Evolutionary conservation across 2,329 filamentous ascomycete species (phyloP).

Genomic region (Helicocarpus griseus): DNA sequence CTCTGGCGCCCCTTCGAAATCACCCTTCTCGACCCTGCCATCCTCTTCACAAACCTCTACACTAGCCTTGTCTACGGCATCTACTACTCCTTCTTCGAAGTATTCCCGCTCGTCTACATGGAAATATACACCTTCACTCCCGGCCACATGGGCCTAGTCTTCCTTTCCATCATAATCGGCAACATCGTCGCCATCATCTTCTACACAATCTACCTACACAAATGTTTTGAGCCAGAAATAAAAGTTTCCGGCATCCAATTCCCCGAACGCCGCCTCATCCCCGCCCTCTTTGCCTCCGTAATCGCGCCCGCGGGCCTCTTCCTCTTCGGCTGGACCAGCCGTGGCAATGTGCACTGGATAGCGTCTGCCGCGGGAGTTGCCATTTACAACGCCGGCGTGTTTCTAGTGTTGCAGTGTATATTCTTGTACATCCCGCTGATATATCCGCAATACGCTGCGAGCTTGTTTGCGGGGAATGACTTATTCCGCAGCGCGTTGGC

Average conservation of each 20-base stretch:
- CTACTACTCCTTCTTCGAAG: constrained; percentile 51
- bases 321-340: constrained; percentile 33
- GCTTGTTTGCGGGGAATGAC: constrained; percentile 29
- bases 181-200: constrained; percentile 43
- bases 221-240: constrained; percentile 44
- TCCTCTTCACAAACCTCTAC: constrained; percentile 54
- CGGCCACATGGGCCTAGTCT: constrained; percentile 50
- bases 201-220: constrained; percentile 46
- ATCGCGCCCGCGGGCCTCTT: constrained; percentile 51
- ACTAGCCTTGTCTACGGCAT: constrained; percentile 47
- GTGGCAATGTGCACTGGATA: constrained; percentile 27
- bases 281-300: constrained; percentile 45
- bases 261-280: constrained; percentile 46
- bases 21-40: constrained; percentile 51
- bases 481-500: constrained; percentile 23
- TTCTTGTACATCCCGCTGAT: constrained; percentile 30
- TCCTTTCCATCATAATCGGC: constrained; percentile 51
- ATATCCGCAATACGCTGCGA: constrained; percentile 26
- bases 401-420: constrained; percentile 35
- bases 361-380: constrained; percentile 30
- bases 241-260: constrained; percentile 35
- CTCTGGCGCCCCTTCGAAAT: constrained; percentile 54
- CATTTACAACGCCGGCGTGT: constrained; percentile 28
- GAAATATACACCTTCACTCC: constrained; percentile 51
- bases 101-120: constrained; percentile 56